phyloP scores from a whole-genome alignment of 805 yeast species.

The Myxozyma melibiosi region DNA sequence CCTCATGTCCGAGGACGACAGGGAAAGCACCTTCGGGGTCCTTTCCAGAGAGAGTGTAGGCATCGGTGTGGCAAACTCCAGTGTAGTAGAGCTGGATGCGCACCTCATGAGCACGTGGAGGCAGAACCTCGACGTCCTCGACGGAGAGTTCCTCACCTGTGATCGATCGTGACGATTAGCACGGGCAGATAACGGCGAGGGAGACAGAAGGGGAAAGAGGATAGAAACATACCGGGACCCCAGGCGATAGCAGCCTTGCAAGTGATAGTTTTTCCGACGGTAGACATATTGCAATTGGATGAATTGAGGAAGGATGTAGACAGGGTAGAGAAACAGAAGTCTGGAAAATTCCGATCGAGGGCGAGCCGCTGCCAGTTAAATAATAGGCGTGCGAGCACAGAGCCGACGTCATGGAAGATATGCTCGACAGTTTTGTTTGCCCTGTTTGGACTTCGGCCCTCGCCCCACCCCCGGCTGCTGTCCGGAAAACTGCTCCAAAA shows the following conservation, averaged over 20 bases:
- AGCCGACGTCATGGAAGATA: background rate
- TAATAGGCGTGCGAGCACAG: too few relatives aligned
- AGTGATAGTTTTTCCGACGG: conserved; percentile 52
- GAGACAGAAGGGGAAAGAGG: background rate
- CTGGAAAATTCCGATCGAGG: background rate
- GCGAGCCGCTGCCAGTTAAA: conserved; percentile 1
- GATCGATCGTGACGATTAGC: background rate
- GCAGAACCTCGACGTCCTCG: conserved; percentile 85
- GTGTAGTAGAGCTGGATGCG: conserved; percentile 84
- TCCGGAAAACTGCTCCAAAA: background rate
- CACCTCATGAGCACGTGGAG: conserved; percentile 97
- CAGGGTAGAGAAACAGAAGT: background rate
- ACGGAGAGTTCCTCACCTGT: conserved; percentile 59
- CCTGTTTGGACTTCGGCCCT: background rate
- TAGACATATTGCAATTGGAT: conserved; percentile 34
- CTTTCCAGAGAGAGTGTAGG: conserved; percentile 88
- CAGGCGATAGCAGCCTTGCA: conserved; percentile 98
- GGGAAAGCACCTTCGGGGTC: conserved; percentile 99
- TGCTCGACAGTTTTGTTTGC: background rate
- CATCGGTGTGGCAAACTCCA: conserved; percentile 99
- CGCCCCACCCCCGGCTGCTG: conserved; percentile 7
- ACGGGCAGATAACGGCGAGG: background rate
- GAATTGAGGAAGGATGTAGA: background rate
- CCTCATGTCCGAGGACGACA: conserved; percentile 91
- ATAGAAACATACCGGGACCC: conserved; percentile 71